Evolutionary conservation across 768 basidiomycete species (phyloP).

Genomic region (Leccinum aurantiacum): DNA sequence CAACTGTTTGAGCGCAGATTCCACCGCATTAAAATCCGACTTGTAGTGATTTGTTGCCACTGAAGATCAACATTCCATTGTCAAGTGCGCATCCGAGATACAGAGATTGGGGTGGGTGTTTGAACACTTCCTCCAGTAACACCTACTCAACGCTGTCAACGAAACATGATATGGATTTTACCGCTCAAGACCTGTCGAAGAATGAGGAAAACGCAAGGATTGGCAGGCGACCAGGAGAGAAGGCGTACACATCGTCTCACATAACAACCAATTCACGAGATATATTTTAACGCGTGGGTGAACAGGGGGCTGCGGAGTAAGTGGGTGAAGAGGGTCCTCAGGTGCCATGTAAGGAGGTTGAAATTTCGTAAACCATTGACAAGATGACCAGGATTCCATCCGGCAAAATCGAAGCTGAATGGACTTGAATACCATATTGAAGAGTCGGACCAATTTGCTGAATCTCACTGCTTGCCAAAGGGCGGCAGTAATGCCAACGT

Average conservation of each 20-base stretch:
- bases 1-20: too few species aligned
- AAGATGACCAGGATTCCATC: conserved; percentile 10
- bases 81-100: too few species aligned
- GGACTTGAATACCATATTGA: conserved; percentile 8
- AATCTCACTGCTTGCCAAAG: conserved; percentile 25
- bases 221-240: background rate
- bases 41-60: too few species aligned
- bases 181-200: conserved; percentile 20
- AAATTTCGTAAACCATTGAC: conserved; percentile 14
- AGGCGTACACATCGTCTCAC: background rate
- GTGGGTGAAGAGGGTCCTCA: conserved; percentile 14
- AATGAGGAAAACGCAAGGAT: background rate
- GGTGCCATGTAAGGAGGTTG: conserved; percentile 13
- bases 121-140: too few species aligned
- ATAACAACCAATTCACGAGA: background rate
- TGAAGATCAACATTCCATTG: too few species aligned
- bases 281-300: background rate
- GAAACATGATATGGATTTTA: conserved; percentile 19
- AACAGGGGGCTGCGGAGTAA: conserved; percentile 13
- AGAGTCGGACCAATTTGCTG: conserved; percentile 16
- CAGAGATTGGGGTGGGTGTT: too few species aligned
- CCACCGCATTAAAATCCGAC: too few species aligned
- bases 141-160: too few species aligned
- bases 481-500: conserved; percentile 33
- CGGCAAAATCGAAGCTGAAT: conserved; percentile 17